Evolutionary conservation across 2,329 filamentous ascomycete species (phyloP), one percentile per base, ranked within the genome.

Genomic region (Curvularia hawaiiensis): DNA sequence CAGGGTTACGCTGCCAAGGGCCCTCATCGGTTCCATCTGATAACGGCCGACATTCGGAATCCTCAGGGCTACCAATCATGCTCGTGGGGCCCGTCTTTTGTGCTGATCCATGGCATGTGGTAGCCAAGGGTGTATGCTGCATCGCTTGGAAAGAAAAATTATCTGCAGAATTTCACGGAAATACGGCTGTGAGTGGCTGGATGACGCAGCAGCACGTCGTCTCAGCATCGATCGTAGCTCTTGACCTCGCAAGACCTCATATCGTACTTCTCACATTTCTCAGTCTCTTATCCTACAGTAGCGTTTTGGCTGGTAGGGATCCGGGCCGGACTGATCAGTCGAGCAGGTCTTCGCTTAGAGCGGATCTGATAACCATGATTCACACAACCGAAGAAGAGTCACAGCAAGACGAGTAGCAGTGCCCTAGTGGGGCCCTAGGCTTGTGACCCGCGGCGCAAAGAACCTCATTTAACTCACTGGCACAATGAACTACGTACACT

Each of bases 21-120:
- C 61, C 59, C 58, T 58, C 55, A 65, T 63, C 54, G 28, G 20
- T 64, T 66, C 46, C 59, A 72, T 72, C 69, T 71, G 68, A 72
- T 72, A 69, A 71, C 61, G 67, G 66, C 69, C 68, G 64, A 67
- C 58, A 48, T 58, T 71, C 68, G 65, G 69, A 66, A 57, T 12
- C 35, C 7, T 7, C 6, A 24, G 26, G 35, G 46, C 43, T 40
- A 20, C 40, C 56, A 62, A 48, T 47, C 11, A 50, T 31, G 30
- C 35, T 16, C 52, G 26, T 20, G 33, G 20, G 20, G 44, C 33
- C 38, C 33, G 31, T 26, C 44, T 41, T 46, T 49, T 51, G 18
- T 52, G 49, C 50, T 43, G 47, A 46, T 44, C 56, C 31, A 60
- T 59, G 55, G 31, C 46, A 22, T n/a, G 35, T 20, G 31, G 24